These are phyloP conservation scores for Rubia tinctorum DNA, from an alignment of 305 asterid species.

Conservation along the genomic window DNA sequence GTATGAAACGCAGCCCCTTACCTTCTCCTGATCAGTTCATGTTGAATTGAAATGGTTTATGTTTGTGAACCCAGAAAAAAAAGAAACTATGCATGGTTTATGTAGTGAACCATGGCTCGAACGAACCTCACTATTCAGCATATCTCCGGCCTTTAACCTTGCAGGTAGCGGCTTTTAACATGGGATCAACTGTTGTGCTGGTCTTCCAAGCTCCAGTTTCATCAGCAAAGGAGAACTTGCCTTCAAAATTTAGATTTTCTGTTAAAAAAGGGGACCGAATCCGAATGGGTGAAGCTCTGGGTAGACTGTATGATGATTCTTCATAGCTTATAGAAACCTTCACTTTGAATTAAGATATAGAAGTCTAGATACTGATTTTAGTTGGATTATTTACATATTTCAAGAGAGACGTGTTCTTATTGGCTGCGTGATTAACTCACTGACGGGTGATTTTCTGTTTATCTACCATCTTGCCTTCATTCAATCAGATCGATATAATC, in stretches of 20 bases:
- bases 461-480: not conserved
- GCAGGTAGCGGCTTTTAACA: constrained; percentile 89
- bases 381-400: not conserved
- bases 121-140: not conserved
- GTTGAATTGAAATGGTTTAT: not conserved
- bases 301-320: constrained; percentile 47
- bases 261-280: constrained; percentile 60
- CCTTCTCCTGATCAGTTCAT: not conserved
- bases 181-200: constrained; percentile 96
- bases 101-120: not conserved
- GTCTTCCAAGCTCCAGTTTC: constrained; percentile 84
- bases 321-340: constrained; percentile 12
- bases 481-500: not conserved
- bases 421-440: not conserved
- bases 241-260: constrained; percentile 64
- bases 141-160: constrained; percentile 10
- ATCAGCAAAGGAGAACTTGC: constrained; percentile 23
- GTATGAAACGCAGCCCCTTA: constrained; percentile 26
- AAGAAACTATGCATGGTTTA: too few relatives aligned
- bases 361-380: not conserved
- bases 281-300: constrained; percentile 88
- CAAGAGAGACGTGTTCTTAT: not conserved
- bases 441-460: too few relatives aligned
- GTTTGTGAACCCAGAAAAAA: not conserved
- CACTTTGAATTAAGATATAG: not conserved